Conservation (phyloP, 306 rosid species). For the Adenanthera pavonina region DNA sequence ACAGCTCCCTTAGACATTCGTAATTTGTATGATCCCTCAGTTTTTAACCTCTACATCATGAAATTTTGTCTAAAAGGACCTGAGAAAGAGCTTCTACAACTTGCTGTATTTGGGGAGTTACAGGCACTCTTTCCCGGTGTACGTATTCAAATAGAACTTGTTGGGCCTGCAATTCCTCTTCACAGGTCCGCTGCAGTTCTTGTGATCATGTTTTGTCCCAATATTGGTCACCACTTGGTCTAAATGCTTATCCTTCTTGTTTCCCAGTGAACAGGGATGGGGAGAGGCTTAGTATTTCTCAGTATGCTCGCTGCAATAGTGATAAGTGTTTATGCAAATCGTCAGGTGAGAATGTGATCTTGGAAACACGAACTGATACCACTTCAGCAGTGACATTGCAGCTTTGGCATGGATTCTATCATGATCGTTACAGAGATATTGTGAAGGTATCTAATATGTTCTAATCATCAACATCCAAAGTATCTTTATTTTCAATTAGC, state of each 20-base stretch:
- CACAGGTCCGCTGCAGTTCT: slow-evolving; percentile 61
- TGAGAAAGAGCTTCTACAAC: slow-evolving; percentile 90
- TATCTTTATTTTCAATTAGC: slow-evolving; percentile 7
- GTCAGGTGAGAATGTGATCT: slow-evolving; percentile 43
- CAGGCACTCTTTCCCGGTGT: slow-evolving; percentile 77
- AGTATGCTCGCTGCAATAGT: slow-evolving; percentile 61
- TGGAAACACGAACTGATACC: slow-evolving; percentile 28
- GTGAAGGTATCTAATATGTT: slow-evolving; percentile 50
- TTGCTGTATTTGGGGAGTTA: slow-evolving; percentile 75
- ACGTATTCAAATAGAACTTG: slow-evolving; percentile 63
- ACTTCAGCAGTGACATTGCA: slow-evolving; percentile 60
- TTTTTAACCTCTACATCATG: slow-evolving; percentile 14
- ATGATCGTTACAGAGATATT: slow-evolving; percentile 73
- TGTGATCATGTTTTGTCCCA: slow-evolving; percentile 20
- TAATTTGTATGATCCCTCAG: slow-evolving; percentile 14
- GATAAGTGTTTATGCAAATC: slow-evolving; percentile 70
- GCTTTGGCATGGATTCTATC: slow-evolving; percentile 81
- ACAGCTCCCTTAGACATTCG: slow-evolving; percentile 20
- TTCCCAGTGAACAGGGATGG: slow-evolving; percentile 70
- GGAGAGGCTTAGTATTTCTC: slow-evolving; percentile 59
- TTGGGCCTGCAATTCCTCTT: slow-evolving; percentile 85
- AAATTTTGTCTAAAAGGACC: slow-evolving; percentile 65
- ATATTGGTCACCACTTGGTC: slow-evolving; percentile 29
- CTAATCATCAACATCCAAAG: neutral
- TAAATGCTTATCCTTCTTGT: slow-evolving; percentile 37